Evolutionary conservation across 2,329 filamentous ascomycete species (phyloP).

Genomic region (Arthrobotrys pseudoclavata): DNA sequence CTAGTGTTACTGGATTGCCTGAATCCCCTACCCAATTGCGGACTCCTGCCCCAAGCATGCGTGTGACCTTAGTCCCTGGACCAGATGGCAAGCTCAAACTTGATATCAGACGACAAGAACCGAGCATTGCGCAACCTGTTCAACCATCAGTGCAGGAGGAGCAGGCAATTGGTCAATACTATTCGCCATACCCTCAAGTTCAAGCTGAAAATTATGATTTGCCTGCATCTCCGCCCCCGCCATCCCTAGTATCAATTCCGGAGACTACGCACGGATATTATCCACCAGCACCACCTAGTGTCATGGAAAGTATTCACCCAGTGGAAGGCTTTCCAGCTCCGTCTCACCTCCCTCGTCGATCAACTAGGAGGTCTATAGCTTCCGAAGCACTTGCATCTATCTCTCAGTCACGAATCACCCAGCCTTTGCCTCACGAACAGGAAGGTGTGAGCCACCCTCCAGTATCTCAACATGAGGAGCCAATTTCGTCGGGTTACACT

Average conservation of each 20-base stretch:
- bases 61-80: constrained; percentile 41
- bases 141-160: constrained; percentile 13
- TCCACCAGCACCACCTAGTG: constrained; percentile 43
- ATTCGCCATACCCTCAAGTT: constrained; percentile 12
- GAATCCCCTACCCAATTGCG: constrained; percentile 27
- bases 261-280: constrained; percentile 26
- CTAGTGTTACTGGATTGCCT: constrained; percentile 44
- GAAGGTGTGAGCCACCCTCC: background rate
- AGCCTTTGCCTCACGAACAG: background rate
- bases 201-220: constrained; percentile 40
- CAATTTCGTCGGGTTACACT: background rate
- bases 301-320: constrained; percentile 44
- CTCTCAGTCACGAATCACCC: background rate
- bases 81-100: constrained; percentile 47
- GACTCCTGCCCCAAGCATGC: constrained; percentile 33
- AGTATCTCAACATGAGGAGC: background rate
- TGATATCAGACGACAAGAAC: constrained; percentile 24
- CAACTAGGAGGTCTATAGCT: constrained; percentile 1
- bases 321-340: background rate
- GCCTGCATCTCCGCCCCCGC: constrained; percentile 49
- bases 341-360: background rate
- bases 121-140: background rate
- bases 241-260: constrained; percentile 27
- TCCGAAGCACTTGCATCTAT: constrained; percentile 11
- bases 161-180: constrained; percentile 15